Evolutionary conservation across 1,139 yeast species (phyloP), one percentile per base, ranked within the genome.

Genomic region (Taiozyma onychis): DNA sequence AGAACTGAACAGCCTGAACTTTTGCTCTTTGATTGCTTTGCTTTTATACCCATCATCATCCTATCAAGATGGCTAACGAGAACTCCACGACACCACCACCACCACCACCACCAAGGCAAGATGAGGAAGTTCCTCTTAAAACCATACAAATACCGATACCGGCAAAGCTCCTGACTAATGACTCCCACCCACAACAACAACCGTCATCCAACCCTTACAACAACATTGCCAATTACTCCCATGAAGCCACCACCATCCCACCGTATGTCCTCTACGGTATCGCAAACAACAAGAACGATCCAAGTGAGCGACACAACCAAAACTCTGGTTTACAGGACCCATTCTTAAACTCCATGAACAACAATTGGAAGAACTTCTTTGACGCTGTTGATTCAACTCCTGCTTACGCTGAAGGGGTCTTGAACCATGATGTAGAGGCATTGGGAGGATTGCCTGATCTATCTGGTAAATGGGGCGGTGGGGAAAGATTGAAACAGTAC

Each of bases 401-500:
- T 10, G 64, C 68, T 7, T 60, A 51, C 45, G 56, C 63, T 2
- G 58, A 59, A 35, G 64, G 63, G 30, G 54, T 62, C 2, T 47
- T 62, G 37, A 50, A 52, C 32, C 48, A 49, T 22, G 65, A 60
- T 37, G 26, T 39, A 13, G 59, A 61, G 27, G 60, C 61, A 2
- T 50, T 61, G 26, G 44, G 44, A 2, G 46, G 13, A 1, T 49
- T 58, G 14, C 58, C 71, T 5, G 71, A 74, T 47, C 60, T 77
- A 45, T 64, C 69, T 45, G 79, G 78, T 1, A 66, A 74, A 14
- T 86, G 93, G 93, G 84, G 84, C 39, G 95, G 93, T 30, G 88
- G 78, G 54, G 80, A 78, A 51, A 66, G 90, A 54, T 71, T 86
- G 53, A 75, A 77, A 50, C 72, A 70, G 42, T 80, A 83, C 18